phyloP scores from a whole-genome alignment of 495 filamentous ascomycete genomes.

The Saxophila tyrrhenica region DNA sequence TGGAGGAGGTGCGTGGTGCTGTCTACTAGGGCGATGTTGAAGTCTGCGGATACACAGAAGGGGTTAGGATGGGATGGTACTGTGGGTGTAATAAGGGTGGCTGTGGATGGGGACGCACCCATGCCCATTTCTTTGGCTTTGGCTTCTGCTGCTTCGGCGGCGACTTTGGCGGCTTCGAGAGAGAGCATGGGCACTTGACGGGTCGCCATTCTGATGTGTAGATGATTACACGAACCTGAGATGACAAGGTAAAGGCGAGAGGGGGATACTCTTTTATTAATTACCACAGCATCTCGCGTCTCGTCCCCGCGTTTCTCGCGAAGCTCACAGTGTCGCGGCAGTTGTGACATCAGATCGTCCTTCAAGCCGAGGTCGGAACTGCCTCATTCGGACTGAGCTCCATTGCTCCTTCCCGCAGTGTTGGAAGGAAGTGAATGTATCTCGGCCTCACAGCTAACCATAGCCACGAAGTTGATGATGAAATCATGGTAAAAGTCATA shows the following conservation, averaged over 20 bases:
- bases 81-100: not conserved
- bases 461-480: too few relatives aligned
- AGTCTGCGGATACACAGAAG: conserved; percentile 6
- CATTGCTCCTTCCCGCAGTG: too few relatives aligned
- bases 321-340: not conserved
- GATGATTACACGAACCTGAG: too few relatives aligned
- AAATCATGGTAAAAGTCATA: too few relatives aligned
- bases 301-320: not conserved
- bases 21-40: conserved; percentile 33
- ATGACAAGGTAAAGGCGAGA: not conserved
- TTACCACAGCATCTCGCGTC: too few relatives aligned
- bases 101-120: conserved; percentile 17
- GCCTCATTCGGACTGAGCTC: not conserved
- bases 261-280: not conserved
- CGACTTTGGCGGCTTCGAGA: conserved; percentile 27
- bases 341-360: not conserved
- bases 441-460: too few relatives aligned
- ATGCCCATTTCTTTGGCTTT: conserved; percentile 26
- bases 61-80: not conserved
- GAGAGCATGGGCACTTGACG: conserved; percentile 21
- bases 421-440: too few relatives aligned
- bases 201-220: conserved; percentile 9
- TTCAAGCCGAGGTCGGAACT: not conserved
- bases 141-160: conserved; percentile 23
- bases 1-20: conserved; percentile 25